phyloP scores from a whole-genome alignment of 208 protist genomes.

The Blastocrithidia nonstop region DNA sequence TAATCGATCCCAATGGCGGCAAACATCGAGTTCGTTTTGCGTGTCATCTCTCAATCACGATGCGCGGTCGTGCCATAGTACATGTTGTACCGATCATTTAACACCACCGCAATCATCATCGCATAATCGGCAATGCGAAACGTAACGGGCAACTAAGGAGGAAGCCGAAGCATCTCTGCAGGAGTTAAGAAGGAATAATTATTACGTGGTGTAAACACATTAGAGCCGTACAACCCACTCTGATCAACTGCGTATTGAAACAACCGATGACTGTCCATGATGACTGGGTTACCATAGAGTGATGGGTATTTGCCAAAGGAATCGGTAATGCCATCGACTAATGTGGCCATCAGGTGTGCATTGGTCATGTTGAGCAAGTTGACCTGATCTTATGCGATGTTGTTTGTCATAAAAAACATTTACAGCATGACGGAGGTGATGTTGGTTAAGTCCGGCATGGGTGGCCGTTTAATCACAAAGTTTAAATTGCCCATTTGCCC shows the following conservation, averaged over 20 bases:
- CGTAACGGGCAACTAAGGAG: background rate
- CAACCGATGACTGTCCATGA: conserved; percentile 69
- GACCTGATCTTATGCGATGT: conserved; percentile 21
- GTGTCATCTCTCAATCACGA: conserved; percentile 29
- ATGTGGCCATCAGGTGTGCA: conserved; percentile 10
- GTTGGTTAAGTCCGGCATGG: conserved; percentile 10
- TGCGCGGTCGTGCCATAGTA: conserved; percentile 34
- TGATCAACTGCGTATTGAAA: conserved; percentile 13
- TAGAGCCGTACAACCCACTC: conserved; percentile 11
- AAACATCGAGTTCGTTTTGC: conserved; percentile 37
- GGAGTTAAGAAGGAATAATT: conserved; percentile 19
- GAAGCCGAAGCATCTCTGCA: conserved; percentile 18
- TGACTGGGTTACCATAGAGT: conserved; percentile 76
- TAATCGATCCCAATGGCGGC: conserved; percentile 26
- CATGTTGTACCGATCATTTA: conserved; percentile 43
- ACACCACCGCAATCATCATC: conserved; percentile 40
- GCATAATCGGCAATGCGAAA: conserved; percentile 44
- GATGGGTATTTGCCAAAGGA: conserved; percentile 84
- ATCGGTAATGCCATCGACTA: conserved; percentile 54
- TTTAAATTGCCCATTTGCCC: background rate
- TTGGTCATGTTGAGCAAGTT: conserved; percentile 11
- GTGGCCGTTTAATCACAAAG: conserved; percentile 5
- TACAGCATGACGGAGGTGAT: conserved; percentile 7
- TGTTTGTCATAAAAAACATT: conserved; percentile 26
- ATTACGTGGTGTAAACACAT: conserved; percentile 3